Percentiles rank a stretch among this genome's conserved stretches.
phyloP scores from a whole-genome alignment of 116 monocot genomes.

The Papilionanthe hybrid region DNA sequence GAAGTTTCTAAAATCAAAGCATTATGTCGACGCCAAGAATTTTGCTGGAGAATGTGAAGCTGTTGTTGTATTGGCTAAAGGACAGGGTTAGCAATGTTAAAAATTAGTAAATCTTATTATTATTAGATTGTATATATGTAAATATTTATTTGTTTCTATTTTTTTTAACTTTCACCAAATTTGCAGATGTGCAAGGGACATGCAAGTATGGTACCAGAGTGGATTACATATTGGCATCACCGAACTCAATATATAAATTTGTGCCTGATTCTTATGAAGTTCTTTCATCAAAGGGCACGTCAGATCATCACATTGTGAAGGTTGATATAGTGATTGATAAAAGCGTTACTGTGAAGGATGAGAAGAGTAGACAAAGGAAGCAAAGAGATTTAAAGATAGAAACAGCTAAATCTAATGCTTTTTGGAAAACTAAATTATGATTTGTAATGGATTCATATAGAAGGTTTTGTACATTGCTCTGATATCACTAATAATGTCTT shows the following conservation, averaged over 20 bases:
- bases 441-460: not conserved
- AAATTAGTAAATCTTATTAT: not conserved
- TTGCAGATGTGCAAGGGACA: slow-evolving; percentile 79
- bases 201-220: slow-evolving; percentile 82
- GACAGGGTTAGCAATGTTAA: slow-evolving; percentile 47
- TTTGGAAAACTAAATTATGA: slow-evolving; percentile 27
- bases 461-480: too few species aligned
- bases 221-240: slow-evolving; percentile 68
- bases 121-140: not conserved
- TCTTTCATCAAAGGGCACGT: slow-evolving; percentile 78
- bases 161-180: not conserved
- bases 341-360: not conserved
- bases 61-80: slow-evolving; percentile 77
- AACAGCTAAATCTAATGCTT: slow-evolving; percentile 19
- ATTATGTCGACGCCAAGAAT: slow-evolving; percentile 72
- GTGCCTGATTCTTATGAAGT: slow-evolving; percentile 78
- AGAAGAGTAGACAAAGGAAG: slow-evolving; percentile 11
- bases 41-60: slow-evolving; percentile 81
- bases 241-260: slow-evolving; percentile 57
- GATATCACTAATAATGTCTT: too few species aligned
- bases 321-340: slow-evolving; percentile 41
- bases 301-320: slow-evolving; percentile 90
- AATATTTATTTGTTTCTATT: not conserved
- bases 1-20: slow-evolving; percentile 52
- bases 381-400: slow-evolving; percentile 37